A percentile compares a stretch with the other conserved stretches of the same genome.
Conservation (phyloP, 2,329 filamentous ascomycete genomes). For the Sphaerulina musiva region DNA sequence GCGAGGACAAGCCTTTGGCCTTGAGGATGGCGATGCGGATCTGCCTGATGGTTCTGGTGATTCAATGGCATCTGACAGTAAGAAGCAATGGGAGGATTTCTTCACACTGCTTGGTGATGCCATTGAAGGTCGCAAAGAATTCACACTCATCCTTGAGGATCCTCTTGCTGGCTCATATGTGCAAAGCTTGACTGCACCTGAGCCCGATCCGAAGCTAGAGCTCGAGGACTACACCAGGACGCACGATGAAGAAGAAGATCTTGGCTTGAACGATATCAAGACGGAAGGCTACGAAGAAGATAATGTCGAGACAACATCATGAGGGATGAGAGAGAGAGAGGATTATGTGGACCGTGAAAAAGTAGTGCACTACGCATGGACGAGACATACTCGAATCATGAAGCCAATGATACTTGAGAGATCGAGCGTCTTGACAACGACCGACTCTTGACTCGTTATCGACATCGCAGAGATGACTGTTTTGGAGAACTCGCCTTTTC, state of each 20-base stretch:
- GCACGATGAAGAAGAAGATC: slow-evolving; percentile 84
- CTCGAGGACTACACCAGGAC: slow-evolving; percentile 80
- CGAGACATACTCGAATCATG: background rate
- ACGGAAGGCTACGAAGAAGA: slow-evolving; percentile 68
- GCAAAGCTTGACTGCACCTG: slow-evolving; percentile 72
- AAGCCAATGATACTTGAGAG: background rate
- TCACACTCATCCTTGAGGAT: slow-evolving; percentile 77
- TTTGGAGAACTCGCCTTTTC: background rate
- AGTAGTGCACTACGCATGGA: background rate
- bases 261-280: slow-evolving; percentile 90
- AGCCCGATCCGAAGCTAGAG: slow-evolving; percentile 76
- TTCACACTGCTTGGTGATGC: slow-evolving; percentile 70
- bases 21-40: slow-evolving; percentile 48
- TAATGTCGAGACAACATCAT: slow-evolving; percentile 12
- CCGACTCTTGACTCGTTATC: background rate
- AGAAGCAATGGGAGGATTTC: slow-evolving; percentile 70
- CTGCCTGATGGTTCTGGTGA: slow-evolving; percentile 53
- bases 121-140: slow-evolving; percentile 71
- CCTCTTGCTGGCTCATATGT: slow-evolving; percentile 90
- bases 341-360: background rate
- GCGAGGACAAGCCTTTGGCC: slow-evolving; percentile 77
- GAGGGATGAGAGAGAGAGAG: background rate
- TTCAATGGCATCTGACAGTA: slow-evolving; percentile 61
- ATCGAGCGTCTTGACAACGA: too few species aligned
- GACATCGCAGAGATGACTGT: background rate